Evolutionary conservation across 2,329 filamentous ascomycete species (phyloP).

Genomic region (Drechslera avenae): DNA sequence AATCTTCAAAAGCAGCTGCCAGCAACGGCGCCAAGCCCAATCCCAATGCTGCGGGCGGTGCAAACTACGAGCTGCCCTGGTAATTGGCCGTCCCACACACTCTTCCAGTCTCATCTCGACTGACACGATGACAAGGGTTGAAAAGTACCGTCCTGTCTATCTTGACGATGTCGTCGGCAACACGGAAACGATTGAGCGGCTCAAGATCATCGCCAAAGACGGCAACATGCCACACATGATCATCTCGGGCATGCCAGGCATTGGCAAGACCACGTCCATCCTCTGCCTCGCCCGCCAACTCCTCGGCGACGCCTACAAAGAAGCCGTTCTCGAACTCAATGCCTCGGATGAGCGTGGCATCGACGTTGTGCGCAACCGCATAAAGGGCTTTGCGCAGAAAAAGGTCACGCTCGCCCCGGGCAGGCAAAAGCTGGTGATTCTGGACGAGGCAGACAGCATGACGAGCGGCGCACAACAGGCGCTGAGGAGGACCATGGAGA

Average conservation of each 20-base stretch:
- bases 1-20: constrained; percentile 55
- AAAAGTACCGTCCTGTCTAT: constrained; percentile 95
- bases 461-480: constrained; percentile 96
- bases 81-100: constrained; percentile 45
- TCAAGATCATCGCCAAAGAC: constrained; percentile 98
- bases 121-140: constrained; percentile 73
- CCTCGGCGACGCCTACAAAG: constrained; percentile 91
- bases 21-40: constrained; percentile 52
- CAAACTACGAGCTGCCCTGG: constrained; percentile 81
- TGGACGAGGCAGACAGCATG: constrained; percentile 97
- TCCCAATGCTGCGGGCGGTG: constrained; percentile 46
- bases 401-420: constrained; percentile 93
- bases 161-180: constrained; percentile 98
- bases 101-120: constrained; percentile 1
- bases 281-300: constrained; percentile 90
- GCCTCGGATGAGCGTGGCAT: constrained; percentile 97
- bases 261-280: constrained; percentile 96
- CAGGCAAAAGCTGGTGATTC: constrained; percentile 93
- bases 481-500: constrained; percentile 95
- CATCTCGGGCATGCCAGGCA: constrained; percentile 99
- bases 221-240: constrained; percentile 99
- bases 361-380: constrained; percentile 94
- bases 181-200: constrained; percentile 92
- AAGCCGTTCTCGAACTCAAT: constrained; percentile 95
- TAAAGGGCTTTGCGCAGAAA: constrained; percentile 98